phyloP scores from a whole-genome alignment of 1,139 yeast genomes.

The Taphrina communis region DNA sequence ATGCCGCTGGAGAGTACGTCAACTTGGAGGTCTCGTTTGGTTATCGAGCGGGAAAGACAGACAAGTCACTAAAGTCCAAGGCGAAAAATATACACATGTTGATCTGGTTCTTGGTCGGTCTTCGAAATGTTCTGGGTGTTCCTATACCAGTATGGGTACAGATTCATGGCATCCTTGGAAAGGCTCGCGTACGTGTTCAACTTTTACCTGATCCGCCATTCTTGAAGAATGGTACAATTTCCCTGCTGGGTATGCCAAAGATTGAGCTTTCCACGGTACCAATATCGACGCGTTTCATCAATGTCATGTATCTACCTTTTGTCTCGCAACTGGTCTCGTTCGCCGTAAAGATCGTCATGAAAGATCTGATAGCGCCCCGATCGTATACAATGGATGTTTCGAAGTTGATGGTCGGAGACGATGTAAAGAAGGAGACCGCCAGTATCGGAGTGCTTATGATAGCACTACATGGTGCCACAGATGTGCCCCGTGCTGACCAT shows the following conservation, averaged over 20 bases:
- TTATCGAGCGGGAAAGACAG: constrained; percentile 39
- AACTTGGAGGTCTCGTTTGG: constrained; percentile 41
- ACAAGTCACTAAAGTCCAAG: constrained; percentile 17
- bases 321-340: constrained; percentile 41
- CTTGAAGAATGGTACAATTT: constrained; percentile 41
- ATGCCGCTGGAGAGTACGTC: constrained; percentile 39
- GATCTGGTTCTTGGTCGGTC: constrained; percentile 41
- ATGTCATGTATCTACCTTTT: constrained; percentile 41
- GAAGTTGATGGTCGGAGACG: constrained; percentile 43
- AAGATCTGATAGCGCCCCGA: constrained; percentile 41
- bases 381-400: constrained; percentile 40
- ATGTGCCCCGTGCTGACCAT: constrained; percentile 38
- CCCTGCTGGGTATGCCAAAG: constrained; percentile 43
- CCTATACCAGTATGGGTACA: constrained; percentile 43
- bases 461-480: constrained; percentile 37
- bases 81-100: constrained; percentile 41
- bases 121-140: constrained; percentile 39
- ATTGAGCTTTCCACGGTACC: constrained; percentile 42
- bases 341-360: constrained; percentile 37
- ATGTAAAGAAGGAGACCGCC: constrained; percentile 42
- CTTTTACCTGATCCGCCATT: constrained; percentile 42
- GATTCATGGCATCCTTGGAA: constrained; percentile 41
- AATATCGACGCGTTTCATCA: constrained; percentile 35
- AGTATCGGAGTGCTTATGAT: constrained; percentile 41
- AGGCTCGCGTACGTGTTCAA: constrained; percentile 40